Evolutionary conservation across 352 stramenopile genomes (phyloP).

Genomic region (Globisporangium viniferum): DNA sequence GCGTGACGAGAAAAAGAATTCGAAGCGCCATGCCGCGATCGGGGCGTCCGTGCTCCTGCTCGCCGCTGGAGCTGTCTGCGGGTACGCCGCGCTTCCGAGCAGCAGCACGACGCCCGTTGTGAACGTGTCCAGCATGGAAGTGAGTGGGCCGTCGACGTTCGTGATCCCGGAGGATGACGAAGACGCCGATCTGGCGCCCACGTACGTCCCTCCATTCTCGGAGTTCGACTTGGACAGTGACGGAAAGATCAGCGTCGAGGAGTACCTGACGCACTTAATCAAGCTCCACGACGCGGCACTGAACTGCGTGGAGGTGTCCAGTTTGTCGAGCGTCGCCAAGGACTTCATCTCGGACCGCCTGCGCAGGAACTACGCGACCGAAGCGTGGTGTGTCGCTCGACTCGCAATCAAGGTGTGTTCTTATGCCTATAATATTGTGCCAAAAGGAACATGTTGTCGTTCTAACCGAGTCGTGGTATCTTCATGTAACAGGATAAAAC

Average conservation of each 20-base stretch:
- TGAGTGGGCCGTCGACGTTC: neutral
- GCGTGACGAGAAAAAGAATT: conserved; percentile 6
- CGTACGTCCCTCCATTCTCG: conserved; percentile 12
- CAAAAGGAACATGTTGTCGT: neutral
- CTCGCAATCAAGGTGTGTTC: conserved; percentile 8
- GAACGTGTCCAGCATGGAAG: conserved; percentile 5
- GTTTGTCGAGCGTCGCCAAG: conserved; percentile 11
- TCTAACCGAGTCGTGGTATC: neutral
- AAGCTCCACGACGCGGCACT: conserved; percentile 3
- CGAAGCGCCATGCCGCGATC: conserved; percentile 8
- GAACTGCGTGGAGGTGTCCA: conserved; percentile 4
- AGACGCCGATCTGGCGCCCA: neutral
- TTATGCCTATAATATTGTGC: neutral
- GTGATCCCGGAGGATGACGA: conserved; percentile 4
- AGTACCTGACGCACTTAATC: conserved; percentile 14
- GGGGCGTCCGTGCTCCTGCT: conserved; percentile 13
- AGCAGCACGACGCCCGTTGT: neutral
- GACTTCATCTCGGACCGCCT: conserved; percentile 15
- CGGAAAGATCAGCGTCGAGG: conserved; percentile 11
- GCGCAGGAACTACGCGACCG: conserved; percentile 10
- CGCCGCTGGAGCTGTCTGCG: conserved; percentile 10
- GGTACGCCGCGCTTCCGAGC: conserved; percentile 10
- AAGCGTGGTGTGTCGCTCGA: conserved; percentile 14
- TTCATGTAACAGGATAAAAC: conserved; percentile 7
- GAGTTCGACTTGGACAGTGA: conserved; percentile 14